Conservation (phyloP, 176 grass and related monocot genomes). For the Elymus sibiricus region DNA sequence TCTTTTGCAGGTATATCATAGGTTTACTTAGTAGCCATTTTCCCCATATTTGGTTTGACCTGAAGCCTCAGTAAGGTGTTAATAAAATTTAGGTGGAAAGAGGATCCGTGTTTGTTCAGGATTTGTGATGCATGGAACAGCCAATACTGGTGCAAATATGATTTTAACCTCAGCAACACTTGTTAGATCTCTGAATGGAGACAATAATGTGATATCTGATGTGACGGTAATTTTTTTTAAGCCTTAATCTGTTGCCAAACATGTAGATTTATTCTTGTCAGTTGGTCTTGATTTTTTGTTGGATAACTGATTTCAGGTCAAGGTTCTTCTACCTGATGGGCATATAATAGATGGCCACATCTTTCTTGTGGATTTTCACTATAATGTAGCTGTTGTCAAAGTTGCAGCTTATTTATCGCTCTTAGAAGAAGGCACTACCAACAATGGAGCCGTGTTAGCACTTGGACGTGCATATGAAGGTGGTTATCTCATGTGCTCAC, state of each 20-base stretch:
- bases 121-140: neutral
- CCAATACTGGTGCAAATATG: neutral
- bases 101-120: slow-evolving; percentile 23
- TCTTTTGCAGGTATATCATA: slow-evolving; percentile 15
- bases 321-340: neutral
- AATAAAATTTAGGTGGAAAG: slow-evolving; percentile 8
- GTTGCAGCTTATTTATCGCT: neutral
- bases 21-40: neutral
- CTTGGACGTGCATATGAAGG: slow-evolving; percentile 3
- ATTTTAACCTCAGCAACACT: slow-evolving; percentile 14
- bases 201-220: neutral
- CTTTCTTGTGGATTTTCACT: slow-evolving; percentile 3
- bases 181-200: slow-evolving; percentile 15
- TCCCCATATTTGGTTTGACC: neutral
- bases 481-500: neutral
- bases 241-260: neutral
- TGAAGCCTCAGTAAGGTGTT: neutral
- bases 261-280: neutral
- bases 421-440: neutral
- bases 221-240: neutral
- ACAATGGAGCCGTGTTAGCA: neutral
- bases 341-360: neutral
- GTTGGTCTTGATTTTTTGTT: neutral
- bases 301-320: neutral
- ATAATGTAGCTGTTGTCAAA: neutral